Percentiles rank a stretch among this genome's conserved stretches.
Evolutionary conservation across 768 basidiomycete genomes (phyloP).

Genomic region (Rhizopogon rudus): DNA sequence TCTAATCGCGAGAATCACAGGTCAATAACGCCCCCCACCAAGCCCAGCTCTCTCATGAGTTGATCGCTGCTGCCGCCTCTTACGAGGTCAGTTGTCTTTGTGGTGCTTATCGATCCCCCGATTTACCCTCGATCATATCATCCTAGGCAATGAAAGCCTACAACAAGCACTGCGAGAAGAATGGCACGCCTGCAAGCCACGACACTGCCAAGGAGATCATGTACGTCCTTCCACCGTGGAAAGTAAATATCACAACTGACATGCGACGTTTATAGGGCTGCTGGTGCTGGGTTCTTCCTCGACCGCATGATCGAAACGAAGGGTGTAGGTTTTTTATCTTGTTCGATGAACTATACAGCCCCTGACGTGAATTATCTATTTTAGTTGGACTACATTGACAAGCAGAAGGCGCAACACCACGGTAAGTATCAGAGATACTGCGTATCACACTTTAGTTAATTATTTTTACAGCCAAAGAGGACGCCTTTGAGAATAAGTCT

Average conservation of each 20-base stretch:
- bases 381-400: slow-evolving; percentile 43
- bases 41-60: slow-evolving; percentile 57
- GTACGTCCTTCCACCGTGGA: slow-evolving; percentile 18
- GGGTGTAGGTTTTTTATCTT: slow-evolving; percentile 32
- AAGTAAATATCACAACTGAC: not conserved
- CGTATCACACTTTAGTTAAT: not conserved
- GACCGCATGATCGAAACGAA: slow-evolving; percentile 54
- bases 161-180: slow-evolving; percentile 42
- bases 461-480: slow-evolving; percentile 7
- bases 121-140: not conserved
- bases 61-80: slow-evolving; percentile 62
- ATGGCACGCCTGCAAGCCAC: slow-evolving; percentile 49
- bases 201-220: slow-evolving; percentile 53
- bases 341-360: not conserved
- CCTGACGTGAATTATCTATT: not conserved
- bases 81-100: slow-evolving; percentile 42
- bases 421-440: slow-evolving; percentile 18
- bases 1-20: slow-evolving; percentile 23
- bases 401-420: slow-evolving; percentile 34
- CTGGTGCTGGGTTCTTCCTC: slow-evolving; percentile 48
- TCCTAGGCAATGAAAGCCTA: slow-evolving; percentile 61
- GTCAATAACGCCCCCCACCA: slow-evolving; percentile 47
- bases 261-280: slow-evolving; percentile 36
- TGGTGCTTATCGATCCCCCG: not conserved
- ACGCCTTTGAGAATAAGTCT: not conserved